Conservation (phyloP, 2,329 filamentous ascomycete genomes). For the Magnaporthiopsis poae region DNA sequence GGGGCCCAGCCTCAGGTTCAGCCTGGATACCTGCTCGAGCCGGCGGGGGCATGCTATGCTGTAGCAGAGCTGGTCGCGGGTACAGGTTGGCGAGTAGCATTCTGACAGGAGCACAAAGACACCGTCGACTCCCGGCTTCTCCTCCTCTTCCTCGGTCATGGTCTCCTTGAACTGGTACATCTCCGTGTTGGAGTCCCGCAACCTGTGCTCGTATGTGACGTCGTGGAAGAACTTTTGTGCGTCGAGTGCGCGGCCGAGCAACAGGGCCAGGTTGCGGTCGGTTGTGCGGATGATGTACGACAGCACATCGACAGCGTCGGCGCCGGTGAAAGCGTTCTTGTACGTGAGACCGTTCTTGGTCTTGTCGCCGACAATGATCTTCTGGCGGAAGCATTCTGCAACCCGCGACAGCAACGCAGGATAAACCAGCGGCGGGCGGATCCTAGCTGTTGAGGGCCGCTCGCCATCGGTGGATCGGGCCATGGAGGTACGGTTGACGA, state of each 20-base stretch:
- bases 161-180: conserved; percentile 96
- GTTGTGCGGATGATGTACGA: conserved; percentile 96
- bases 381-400: conserved; percentile 81
- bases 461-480: conserved; percentile 44
- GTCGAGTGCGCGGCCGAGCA: conserved; percentile 83
- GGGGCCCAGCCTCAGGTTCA: conserved; percentile 87
- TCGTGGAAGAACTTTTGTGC: conserved; percentile 99
- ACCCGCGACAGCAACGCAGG: conserved; percentile 89
- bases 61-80: conserved; percentile 88
- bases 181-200: conserved; percentile 87
- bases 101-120: conserved; percentile 94
- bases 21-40: conserved; percentile 83
- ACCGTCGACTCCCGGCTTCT: conserved; percentile 70
- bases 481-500: conserved; percentile 47
- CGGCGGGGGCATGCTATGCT: conserved; percentile 92
- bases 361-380: conserved; percentile 74
- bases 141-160: conserved; percentile 76
- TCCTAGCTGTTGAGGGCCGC: conserved; percentile 51
- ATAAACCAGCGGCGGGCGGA: conserved; percentile 75
- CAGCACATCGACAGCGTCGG: conserved; percentile 89
- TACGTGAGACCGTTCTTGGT: conserved; percentile 96
- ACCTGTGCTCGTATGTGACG: conserved; percentile 90
- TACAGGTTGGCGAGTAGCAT: conserved; percentile 96
- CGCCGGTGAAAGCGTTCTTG: conserved; percentile 91
- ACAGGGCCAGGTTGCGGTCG: conserved; percentile 82